Evolutionary conservation across 495 filamentous ascomycete genomes (phyloP).

Genomic region (Podospora pseudocomata): DNA sequence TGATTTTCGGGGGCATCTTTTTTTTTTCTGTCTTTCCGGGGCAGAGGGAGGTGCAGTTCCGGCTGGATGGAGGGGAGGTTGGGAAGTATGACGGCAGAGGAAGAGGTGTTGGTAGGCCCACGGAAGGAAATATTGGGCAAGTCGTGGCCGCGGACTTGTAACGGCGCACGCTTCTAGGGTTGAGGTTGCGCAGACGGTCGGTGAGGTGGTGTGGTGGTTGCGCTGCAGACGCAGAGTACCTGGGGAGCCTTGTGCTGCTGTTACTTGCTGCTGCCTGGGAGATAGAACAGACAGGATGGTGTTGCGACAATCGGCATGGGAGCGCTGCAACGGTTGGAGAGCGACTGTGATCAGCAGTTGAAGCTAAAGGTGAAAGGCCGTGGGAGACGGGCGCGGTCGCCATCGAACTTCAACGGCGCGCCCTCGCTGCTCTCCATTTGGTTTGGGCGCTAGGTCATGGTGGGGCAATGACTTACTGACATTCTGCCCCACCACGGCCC

Average conservation of each 20-base stretch:
- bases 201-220: neutral
- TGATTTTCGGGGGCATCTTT: constrained; percentile 46
- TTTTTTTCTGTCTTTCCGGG: neutral
- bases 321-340: neutral
- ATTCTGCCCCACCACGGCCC: neutral
- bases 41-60: neutral
- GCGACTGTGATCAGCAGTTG: neutral
- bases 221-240: neutral
- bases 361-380: neutral
- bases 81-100: neutral
- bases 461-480: neutral
- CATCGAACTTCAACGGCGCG: neutral
- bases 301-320: neutral
- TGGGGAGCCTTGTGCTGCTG: neutral
- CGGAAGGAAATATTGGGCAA: neutral
- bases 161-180: neutral
- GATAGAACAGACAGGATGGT: neutral
- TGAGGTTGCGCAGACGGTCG: neutral
- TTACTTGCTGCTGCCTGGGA: neutral
- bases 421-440: neutral
- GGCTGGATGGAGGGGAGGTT: neutral
- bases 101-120: neutral
- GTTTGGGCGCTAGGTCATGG: neutral
- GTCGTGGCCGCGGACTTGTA: neutral
- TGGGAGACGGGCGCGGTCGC: neutral